Conservation (phyloP, 345 rosid species). For the Eutrema heterophyllum region DNA sequence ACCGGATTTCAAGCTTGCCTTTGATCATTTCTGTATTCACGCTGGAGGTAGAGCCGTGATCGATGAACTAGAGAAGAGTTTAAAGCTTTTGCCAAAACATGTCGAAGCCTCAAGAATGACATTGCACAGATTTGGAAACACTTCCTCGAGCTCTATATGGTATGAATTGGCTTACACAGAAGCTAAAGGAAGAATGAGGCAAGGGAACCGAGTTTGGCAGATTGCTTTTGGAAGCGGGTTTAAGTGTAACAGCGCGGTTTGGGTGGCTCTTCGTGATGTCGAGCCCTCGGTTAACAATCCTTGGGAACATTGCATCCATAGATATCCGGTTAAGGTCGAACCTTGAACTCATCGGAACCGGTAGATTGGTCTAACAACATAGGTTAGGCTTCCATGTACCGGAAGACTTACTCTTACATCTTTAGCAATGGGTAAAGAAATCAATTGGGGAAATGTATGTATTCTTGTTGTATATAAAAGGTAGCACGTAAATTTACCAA, state of each 20-base stretch:
- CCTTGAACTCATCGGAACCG: background rate
- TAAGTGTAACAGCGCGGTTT: conserved; percentile 87
- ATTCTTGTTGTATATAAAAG: background rate
- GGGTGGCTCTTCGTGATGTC: conserved; percentile 61
- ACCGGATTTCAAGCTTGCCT: conserved; percentile 89
- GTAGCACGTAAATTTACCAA: background rate
- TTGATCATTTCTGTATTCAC: conserved; percentile 86
- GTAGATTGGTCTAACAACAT: background rate
- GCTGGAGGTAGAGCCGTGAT: conserved; percentile 90
- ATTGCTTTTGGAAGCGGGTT: conserved; percentile 90
- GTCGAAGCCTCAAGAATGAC: conserved; percentile 90
- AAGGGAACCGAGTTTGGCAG: conserved; percentile 79
- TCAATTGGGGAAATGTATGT: background rate
- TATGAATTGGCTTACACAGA: conserved; percentile 82
- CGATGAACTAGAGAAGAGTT: conserved; percentile 82
- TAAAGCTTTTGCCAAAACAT: conserved; percentile 61
- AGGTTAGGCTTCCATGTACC: background rate
- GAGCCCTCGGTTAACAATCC: conserved; percentile 51
- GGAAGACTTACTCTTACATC: background rate
- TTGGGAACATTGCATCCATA: conserved; percentile 66
- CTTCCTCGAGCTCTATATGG: conserved; percentile 91
- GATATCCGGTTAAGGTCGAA: conserved; percentile 58
- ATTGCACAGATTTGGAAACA: conserved; percentile 84
- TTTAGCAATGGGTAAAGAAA: background rate
- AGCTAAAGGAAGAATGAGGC: conserved; percentile 73